Evolutionary conservation across 106 monocot genomes (phyloP).

Genomic region (Allium cepa): DNA sequence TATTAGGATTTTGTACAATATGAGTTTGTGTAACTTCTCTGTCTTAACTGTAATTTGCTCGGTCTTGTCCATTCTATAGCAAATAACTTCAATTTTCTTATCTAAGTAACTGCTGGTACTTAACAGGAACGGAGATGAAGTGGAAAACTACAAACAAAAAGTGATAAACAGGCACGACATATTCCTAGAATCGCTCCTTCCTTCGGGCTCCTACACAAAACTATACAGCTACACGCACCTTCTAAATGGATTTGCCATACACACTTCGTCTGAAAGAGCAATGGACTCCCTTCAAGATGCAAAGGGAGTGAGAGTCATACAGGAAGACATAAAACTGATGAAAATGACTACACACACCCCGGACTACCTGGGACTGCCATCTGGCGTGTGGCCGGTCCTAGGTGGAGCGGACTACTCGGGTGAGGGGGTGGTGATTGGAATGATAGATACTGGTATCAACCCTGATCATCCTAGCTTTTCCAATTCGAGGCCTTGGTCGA

Average conservation of each 20-base stretch:
- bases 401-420: conserved; percentile 52
- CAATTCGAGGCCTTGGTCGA: conserved; percentile 3
- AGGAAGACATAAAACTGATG: conserved; percentile 52
- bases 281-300: conserved; percentile 35
- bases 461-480: conserved; percentile 63
- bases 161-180: conserved; percentile 46
- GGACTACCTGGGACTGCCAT: conserved; percentile 40
- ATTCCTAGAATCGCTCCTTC: conserved; percentile 55
- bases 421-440: conserved; percentile 64
- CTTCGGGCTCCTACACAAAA: conserved; percentile 45
- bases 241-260: conserved; percentile 54
- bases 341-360: conserved; percentile 71
- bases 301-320: conserved; percentile 36
- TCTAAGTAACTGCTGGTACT: too few relatives aligned
- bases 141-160: conserved; percentile 43
- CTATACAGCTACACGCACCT: conserved; percentile 59
- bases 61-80: not conserved
- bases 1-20: too few relatives aligned
- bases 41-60: not conserved
- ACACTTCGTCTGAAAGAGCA: conserved; percentile 43
- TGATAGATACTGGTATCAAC: conserved; percentile 80
- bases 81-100: too few relatives aligned
- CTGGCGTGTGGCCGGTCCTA: conserved; percentile 43
- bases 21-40: not conserved
- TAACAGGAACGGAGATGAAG: conserved; percentile 33